Percentiles rank a stretch among this genome's conserved stretches.
phyloP scores from a whole-genome alignment of 306 rosid species.

The Fagus sylvatica region DNA sequence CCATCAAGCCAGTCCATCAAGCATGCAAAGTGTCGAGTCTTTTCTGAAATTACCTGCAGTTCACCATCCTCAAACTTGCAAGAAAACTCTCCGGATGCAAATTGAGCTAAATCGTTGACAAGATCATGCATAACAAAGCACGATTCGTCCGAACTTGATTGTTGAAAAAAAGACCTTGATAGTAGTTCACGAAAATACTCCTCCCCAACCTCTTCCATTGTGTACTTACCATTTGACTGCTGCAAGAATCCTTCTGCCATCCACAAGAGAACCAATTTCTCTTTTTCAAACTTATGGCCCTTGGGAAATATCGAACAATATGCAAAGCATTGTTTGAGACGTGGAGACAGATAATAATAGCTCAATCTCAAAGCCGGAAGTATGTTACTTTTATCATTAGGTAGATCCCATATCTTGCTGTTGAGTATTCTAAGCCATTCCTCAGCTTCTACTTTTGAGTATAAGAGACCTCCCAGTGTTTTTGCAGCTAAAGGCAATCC shows the following conservation, averaged over 20 bases:
- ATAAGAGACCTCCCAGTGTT: conserved; percentile 17
- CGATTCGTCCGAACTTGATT: background rate
- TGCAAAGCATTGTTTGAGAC: conserved; percentile 30
- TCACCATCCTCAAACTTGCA: background rate
- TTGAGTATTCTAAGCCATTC: conserved; percentile 13
- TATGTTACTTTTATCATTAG: background rate
- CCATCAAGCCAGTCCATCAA: background rate
- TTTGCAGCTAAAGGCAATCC: conserved; percentile 29
- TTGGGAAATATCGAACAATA: conserved; percentile 35
- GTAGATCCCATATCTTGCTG: conserved; percentile 9
- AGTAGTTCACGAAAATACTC: conserved; percentile 20
- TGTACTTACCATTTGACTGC: background rate
- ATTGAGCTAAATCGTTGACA: conserved; percentile 25
- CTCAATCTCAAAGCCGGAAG: conserved; percentile 21
- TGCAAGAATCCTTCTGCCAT: conserved; percentile 44
- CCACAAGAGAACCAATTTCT: conserved; percentile 23
- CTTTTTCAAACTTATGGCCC: conserved; percentile 4
- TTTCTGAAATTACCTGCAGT: background rate
- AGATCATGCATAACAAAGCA: conserved; percentile 30
- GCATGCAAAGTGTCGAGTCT: conserved; percentile 3
- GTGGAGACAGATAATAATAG: conserved; percentile 12
- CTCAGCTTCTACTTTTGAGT: background rate
- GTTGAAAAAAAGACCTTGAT: conserved; percentile 34
- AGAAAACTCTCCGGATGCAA: conserved; percentile 1
- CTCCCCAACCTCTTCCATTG: conserved; percentile 19